Evolutionary conservation across 1,139 yeast genomes (phyloP), one percentile per base, ranked within the genome.

Genomic region (Maudiozyma humilis): DNA sequence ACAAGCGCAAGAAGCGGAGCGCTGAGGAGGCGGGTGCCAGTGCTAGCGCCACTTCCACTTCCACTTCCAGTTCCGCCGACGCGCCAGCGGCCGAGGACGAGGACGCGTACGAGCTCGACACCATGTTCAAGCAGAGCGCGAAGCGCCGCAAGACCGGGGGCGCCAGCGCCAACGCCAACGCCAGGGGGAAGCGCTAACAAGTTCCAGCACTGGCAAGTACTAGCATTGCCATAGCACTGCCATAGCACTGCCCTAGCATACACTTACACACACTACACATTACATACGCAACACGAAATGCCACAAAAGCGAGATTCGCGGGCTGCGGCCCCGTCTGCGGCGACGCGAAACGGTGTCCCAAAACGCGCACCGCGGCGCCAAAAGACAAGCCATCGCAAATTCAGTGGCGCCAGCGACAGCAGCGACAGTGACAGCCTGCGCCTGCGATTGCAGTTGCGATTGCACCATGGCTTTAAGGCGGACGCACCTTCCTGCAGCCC

Each of bases 41-140:
- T n/a, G n/a, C n/a, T n/a, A n/a, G n/a, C n/a, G n/a, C n/a, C n/a
- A n/a, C n/a, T n/a, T n/a, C n/a, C n/a, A n/a, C n/a, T n/a, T n/a
- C n/a, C n/a, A n/a, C n/a, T n/a, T n/a, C n/a, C n/a, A n/a, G n/a
- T n/a, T n/a, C n/a, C n/a, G n/a, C n/a, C n/a, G n/a, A n/a, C n/a
- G n/a, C n/a, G n/a, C n/a, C n/a, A 23, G 27, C 27, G 10, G 27
- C 18, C 15, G 38, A 36, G 12, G 45, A 13, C 10, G 35, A n/a
- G 3, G 36, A 49, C 32, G 48, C 42, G 32, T 49, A 49, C 30
- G 51, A 47, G 23, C 23, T 49, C 17, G 51, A 49, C 30, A 40
- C 33, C 17, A 42, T 49, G 19, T 49, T 49, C 18, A 49, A 49
- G 33, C 47, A 47, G 8, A 44, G 46, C 5, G 40, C 41, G 32